Base-by-base conservation (phyloP, 192 early-diverging fungal species). In the Coemansia sp. region DNA sequence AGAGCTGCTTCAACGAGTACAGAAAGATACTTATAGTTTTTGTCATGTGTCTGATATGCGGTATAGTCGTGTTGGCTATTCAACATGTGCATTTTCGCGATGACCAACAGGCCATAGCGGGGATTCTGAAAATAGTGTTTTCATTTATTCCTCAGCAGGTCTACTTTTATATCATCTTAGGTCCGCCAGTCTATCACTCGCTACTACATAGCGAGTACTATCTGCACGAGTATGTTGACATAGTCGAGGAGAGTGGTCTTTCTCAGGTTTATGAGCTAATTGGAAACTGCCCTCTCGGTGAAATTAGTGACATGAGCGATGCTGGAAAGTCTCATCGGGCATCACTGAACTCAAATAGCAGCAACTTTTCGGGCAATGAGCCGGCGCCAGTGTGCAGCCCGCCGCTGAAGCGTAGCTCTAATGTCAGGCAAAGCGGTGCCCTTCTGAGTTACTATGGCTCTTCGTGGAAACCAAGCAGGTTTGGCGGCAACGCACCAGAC, bases 131-230 rank as follows among this genome's bases (percentile, higher is more conserved):
- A 12, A 66, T 74, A 5, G 24, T 68, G 7, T 60, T 70, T 17
- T 24, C 64, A 21, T 70, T 73, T 22, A 53, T 80, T 25, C 69
- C 69, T 3, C 69, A 71, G 63, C 72, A 80, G 27, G 72, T 67
- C 6, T 74, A 71, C 50, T 80, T 80, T 60, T 74, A 57, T 59
- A 27, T 68, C 17, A 66, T 71, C 6, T 37, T 80, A 12, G 77
- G 68, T 4, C 62, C 55, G 19, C 59, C 77, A 15, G 41, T 74
- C 45, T 80, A 74, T 48, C 65, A 69, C 37, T 60, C 63, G 9
- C 10, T 63, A 9, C 17, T 27, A 1, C 54, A 72, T 38, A 10
- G 48, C 19, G 65, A 74, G 2, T 22, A 51, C 54, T 72, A 71
- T 52, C 38, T 65, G 38, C 32, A 41, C n/a, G n/a, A 29, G 43